phyloP scores from a whole-genome alignment of 768 basidiomycete species.

The Pleurotus platypus region DNA sequence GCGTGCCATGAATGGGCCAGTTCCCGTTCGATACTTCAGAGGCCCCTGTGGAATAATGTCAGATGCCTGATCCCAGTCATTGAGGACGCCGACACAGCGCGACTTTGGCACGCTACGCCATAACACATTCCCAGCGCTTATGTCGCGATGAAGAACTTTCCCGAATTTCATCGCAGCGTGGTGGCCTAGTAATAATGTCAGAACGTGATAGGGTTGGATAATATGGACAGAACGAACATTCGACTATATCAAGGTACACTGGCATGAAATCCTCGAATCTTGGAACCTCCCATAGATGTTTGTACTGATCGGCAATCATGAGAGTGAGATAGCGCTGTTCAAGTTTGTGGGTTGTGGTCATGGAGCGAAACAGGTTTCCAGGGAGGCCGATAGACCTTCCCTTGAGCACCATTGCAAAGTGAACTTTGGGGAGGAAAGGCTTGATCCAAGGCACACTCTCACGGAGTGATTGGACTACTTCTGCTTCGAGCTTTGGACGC shows the following conservation, averaged over 20 bases:
- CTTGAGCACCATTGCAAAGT: not conserved
- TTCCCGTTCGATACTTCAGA: slow-evolving; percentile 19
- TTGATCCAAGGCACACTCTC: slow-evolving; percentile 9
- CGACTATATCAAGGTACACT: slow-evolving; percentile 24
- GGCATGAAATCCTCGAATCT: slow-evolving; percentile 21
- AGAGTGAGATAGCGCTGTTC: slow-evolving; percentile 15
- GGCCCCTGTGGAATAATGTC: slow-evolving; percentile 7
- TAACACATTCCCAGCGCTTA: slow-evolving; percentile 29
- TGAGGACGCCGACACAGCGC: slow-evolving; percentile 17
- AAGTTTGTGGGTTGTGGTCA: not conserved
- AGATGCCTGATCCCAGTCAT: slow-evolving; percentile 22
- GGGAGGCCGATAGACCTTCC: slow-evolving; percentile 12
- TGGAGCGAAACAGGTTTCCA: not conserved
- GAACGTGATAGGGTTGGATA: too few relatives aligned
- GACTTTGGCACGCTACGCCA: not conserved
- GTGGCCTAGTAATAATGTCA: slow-evolving; percentile 16
- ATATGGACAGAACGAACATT: slow-evolving; percentile 18
- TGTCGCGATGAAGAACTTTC: slow-evolving; percentile 24
- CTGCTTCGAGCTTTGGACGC: slow-evolving; percentile 10
- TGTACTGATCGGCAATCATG: slow-evolving; percentile 15
- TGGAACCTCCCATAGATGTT: slow-evolving; percentile 18
- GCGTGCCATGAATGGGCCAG: slow-evolving; percentile 24
- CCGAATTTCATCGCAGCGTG: slow-evolving; percentile 17
- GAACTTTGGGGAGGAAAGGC: slow-evolving; percentile 13
- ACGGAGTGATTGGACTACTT: slow-evolving; percentile 6